Evolutionary conservation across 129 eudicot species (phyloP).

Genomic region (Silybum marianum): DNA sequence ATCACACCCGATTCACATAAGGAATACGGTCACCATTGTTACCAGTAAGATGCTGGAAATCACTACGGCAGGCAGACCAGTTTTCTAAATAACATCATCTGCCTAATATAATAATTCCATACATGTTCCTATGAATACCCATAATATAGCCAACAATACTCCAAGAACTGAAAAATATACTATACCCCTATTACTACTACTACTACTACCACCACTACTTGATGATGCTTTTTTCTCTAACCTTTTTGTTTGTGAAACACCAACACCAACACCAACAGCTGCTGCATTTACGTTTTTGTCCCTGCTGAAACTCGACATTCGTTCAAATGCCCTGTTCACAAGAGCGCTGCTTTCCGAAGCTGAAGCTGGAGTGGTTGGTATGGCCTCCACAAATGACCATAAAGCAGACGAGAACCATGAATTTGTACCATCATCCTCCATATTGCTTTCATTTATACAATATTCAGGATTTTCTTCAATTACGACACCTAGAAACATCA

Average conservation of each 20-base stretch:
- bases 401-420: conserved; percentile 72
- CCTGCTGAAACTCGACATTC: conserved; percentile 87
- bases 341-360: conserved; percentile 75
- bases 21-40: conserved; percentile 7
- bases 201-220: no score
- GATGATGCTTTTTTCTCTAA: conserved; percentile 36
- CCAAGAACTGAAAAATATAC: conserved; percentile 60
- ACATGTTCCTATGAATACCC: conserved; percentile 51
- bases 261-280: conserved; percentile 27
- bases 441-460: conserved; percentile 33
- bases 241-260: conserved; percentile 30
- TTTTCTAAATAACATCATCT: conserved; percentile 11
- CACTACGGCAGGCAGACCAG: conserved; percentile 8
- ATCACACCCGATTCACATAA: background rate
- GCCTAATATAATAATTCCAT: conserved; percentile 19
- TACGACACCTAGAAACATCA: conserved; percentile 68
- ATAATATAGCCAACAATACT: conserved; percentile 64
- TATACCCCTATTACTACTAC: conserved; percentile 34
- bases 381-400: conserved; percentile 85
- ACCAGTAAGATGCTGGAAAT: conserved; percentile 22
- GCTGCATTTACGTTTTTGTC: conserved; percentile 39
- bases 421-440: conserved; percentile 36
- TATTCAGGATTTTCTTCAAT: conserved; percentile 36
- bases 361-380: conserved; percentile 95
- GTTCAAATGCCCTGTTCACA: conserved; percentile 67